Percentiles rank a stretch among this genome's conserved stretches.
Conservation (phyloP, 1,139 yeast species). For the Debaryomyces udenii region DNA sequence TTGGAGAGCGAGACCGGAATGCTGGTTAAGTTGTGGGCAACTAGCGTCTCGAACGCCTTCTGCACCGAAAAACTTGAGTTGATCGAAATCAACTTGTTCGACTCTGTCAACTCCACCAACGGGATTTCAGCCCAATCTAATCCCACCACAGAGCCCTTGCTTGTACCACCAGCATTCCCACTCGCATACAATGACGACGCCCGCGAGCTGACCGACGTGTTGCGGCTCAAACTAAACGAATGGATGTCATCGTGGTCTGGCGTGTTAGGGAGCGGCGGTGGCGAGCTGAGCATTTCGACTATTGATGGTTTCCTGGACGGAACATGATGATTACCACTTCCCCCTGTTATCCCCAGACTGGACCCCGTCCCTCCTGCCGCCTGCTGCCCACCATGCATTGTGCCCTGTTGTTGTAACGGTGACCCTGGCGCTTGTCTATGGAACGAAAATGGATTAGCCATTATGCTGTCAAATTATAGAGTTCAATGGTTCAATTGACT, state of each 20-base stretch:
- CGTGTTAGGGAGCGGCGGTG: slow-evolving; percentile 62
- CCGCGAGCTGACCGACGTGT: slow-evolving; percentile 42
- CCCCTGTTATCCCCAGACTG: neutral
- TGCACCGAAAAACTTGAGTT: slow-evolving; percentile 70
- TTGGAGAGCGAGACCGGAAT: slow-evolving; percentile 67
- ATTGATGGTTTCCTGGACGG: slow-evolving; percentile 68
- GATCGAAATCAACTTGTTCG: slow-evolving; percentile 73
- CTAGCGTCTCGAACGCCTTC: slow-evolving; percentile 79
- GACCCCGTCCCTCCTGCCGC: neutral
- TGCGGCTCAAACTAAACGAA: slow-evolving; percentile 48
- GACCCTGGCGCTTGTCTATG: slow-evolving; percentile 15
- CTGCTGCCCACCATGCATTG: neutral
- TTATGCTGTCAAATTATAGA: slow-evolving; percentile 1
- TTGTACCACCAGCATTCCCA: slow-evolving; percentile 14
- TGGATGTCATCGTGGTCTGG: slow-evolving; percentile 36
- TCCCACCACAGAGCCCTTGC: slow-evolving; percentile 20
- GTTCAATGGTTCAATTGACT: slow-evolving; percentile 6
- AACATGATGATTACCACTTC: slow-evolving; percentile 13
- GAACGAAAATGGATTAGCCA: slow-evolving; percentile 13
- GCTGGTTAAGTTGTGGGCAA: slow-evolving; percentile 73
- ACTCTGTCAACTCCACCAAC: slow-evolving; percentile 73
- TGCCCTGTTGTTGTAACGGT: slow-evolving; percentile 11
- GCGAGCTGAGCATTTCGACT: slow-evolving; percentile 80
- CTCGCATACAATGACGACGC: slow-evolving; percentile 20
- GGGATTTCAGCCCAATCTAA: slow-evolving; percentile 76